Evolutionary conservation across 2,329 filamentous ascomycete genomes (phyloP).

Genomic region (Alternaria infectoria): DNA sequence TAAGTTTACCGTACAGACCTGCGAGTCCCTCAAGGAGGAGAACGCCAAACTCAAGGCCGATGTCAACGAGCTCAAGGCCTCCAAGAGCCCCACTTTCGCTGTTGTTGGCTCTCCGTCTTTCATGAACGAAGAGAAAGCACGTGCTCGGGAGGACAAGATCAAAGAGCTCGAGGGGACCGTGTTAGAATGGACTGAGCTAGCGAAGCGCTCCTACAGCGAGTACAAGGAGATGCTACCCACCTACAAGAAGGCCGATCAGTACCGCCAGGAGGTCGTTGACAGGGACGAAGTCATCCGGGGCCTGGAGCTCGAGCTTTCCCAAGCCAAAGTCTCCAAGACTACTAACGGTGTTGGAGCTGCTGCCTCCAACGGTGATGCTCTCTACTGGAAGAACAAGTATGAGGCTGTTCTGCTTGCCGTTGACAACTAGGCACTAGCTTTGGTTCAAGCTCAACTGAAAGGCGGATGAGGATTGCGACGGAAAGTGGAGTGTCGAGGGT

Average conservation of each 20-base stretch:
- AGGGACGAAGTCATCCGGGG: conserved; percentile 23
- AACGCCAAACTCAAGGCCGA: conserved; percentile 11
- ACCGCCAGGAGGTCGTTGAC: conserved; percentile 16
- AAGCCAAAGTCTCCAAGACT: conserved; percentile 13
- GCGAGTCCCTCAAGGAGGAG: conserved; percentile 1
- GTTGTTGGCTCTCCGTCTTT: neutral
- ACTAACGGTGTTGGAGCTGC: conserved; percentile 12
- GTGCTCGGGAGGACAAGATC: conserved; percentile 19
- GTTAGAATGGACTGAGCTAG: conserved; percentile 30
- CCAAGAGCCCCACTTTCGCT: neutral
- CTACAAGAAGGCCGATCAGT: conserved; percentile 28
- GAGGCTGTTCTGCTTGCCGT: conserved; percentile 27
- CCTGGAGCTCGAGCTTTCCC: conserved; percentile 25
- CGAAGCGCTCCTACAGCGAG: conserved; percentile 34
- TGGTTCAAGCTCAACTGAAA: neutral
- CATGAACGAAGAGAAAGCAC: neutral
- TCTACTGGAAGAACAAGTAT: conserved; percentile 38
- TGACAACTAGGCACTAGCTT: conserved; percentile 3
- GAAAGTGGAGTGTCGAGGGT: neutral
- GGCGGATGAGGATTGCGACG: neutral
- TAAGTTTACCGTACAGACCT: neutral
- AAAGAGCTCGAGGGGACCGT: conserved; percentile 11
- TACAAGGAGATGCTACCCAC: conserved; percentile 31
- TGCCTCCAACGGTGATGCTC: conserved; percentile 6
- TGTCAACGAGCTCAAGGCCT: conserved; percentile 1